Base-by-base conservation (phyloP, 2,329 filamentous ascomycete genomes). In the Talaromyces sp. region DNA sequence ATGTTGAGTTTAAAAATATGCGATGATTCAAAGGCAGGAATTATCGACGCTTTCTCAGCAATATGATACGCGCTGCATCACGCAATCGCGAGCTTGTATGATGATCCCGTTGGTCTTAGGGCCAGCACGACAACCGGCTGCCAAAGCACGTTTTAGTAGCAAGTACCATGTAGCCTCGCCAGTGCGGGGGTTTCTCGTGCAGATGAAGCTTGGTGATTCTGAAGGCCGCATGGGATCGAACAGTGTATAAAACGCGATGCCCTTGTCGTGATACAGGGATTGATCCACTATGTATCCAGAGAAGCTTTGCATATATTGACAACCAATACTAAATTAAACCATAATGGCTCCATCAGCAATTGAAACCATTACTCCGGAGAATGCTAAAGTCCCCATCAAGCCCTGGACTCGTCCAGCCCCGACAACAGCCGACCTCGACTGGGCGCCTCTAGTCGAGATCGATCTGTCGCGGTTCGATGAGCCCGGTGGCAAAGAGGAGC, bases 391-490 rank as follows among this genome's bases (percentile, higher is more conserved):
- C 10, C 49, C 55, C 1, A 54, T 70, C n/a, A 71, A 71, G 46
- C 58, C 69, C 21, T 72, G 70, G 70, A 64, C 4, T 26, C 68
- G 69, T 9, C 70, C 70, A 54, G 55, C 62, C 1, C 64, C 65
- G 1, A 72, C 70, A 5, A 49, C 62, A 77, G 41, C 81, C 85
- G 32, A 56, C 13, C 54, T 56, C 35, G 61, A 67, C 14, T 85
- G 82, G 80, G 79, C 82, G 1, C 81, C 84, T 63, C 76, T 85
- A 2, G 78, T 80, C 6, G 84, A 81, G 1, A 75, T 86, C 19
- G 82, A 85, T 64, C 75, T 85, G 2, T 78, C 79, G 29, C 74
- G 79, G 46, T 84, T 82, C 66, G 77, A 81, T 32, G 69, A 77
- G 31, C 81, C 82, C 0, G 81, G 78, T 0, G 82, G 82, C 7